These are phyloP conservation scores for Ceratonia siliqua DNA, from an alignment of 306 rosid species.

Conservation along the genomic window DNA sequence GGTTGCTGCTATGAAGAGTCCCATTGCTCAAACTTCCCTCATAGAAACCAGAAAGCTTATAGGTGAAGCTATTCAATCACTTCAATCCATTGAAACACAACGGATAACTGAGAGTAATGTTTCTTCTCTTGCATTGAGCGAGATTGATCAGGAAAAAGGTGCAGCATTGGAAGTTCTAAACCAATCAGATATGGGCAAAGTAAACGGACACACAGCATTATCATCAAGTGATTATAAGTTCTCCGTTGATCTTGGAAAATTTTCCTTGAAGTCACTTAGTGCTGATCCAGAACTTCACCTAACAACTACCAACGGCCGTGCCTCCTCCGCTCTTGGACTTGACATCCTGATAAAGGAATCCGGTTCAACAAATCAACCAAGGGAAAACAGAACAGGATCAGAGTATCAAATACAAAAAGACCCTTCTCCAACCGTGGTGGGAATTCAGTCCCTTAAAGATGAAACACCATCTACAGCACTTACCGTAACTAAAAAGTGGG, in stretches of 20 bases:
- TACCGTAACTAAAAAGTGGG: slow-evolving; percentile 59
- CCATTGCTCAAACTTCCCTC: slow-evolving; percentile 71
- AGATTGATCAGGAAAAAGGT: slow-evolving; percentile 25
- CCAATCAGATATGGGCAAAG: slow-evolving; percentile 31
- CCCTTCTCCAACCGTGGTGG: slow-evolving; percentile 34
- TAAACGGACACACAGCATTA: slow-evolving; percentile 49
- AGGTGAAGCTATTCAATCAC: slow-evolving; percentile 67
- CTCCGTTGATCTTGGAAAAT: slow-evolving; percentile 36
- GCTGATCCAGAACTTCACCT: slow-evolving; percentile 40
- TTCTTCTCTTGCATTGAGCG: slow-evolving; percentile 34
- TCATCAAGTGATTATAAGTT: slow-evolving; percentile 30
- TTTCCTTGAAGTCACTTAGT: slow-evolving; percentile 37
- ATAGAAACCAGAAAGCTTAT: slow-evolving; percentile 72
- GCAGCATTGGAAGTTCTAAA: slow-evolving; percentile 16
- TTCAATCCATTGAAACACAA: slow-evolving; percentile 51
- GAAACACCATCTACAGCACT: slow-evolving; percentile 26
- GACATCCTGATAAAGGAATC: slow-evolving; percentile 22
- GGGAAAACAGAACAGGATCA: slow-evolving; percentile 29
- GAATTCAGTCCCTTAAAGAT: slow-evolving; percentile 28
- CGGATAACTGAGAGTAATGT: slow-evolving; percentile 26
- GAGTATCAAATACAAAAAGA: slow-evolving; percentile 30
- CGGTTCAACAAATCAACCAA: slow-evolving; percentile 7
- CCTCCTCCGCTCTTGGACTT: slow-evolving; percentile 33
- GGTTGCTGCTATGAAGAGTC: slow-evolving; percentile 63
- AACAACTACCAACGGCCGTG: slow-evolving; percentile 31